phyloP scores from a whole-genome alignment of 495 filamentous ascomycete genomes.

The Podospora sp. region DNA sequence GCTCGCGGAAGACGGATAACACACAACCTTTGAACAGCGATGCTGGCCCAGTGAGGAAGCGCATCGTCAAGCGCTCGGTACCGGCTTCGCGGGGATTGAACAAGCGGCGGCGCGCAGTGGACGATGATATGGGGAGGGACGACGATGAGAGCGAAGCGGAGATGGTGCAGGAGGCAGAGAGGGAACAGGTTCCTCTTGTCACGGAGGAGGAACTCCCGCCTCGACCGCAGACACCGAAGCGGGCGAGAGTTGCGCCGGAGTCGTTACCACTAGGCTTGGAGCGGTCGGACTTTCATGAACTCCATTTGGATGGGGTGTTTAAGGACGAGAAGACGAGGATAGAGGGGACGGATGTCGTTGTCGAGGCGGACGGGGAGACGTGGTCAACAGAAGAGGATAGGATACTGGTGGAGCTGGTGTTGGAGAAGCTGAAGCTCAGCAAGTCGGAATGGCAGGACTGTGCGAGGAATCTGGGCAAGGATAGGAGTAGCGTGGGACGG shows the following conservation, averaged over 20 bases:
- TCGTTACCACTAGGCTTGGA: conserved; percentile 68
- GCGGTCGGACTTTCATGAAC: conserved; percentile 63
- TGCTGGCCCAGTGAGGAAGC: conserved; percentile 40
- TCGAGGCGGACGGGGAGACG: conserved; percentile 47
- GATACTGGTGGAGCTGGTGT: conserved; percentile 69
- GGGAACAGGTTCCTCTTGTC: neutral
- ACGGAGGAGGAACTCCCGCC: conserved; percentile 27
- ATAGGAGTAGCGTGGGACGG: conserved; percentile 65
- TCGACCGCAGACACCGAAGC: conserved; percentile 67
- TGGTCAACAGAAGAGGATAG: conserved; percentile 74
- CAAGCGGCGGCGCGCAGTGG: conserved; percentile 62
- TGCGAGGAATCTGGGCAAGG: conserved; percentile 67
- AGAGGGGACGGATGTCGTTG: conserved; percentile 43
- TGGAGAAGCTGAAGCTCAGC: conserved; percentile 73
- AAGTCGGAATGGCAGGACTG: conserved; percentile 80
- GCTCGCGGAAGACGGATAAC: conserved; percentile 43
- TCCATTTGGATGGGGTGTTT: conserved; percentile 44
- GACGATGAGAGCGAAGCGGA: conserved; percentile 44
- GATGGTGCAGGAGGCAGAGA: conserved; percentile 19
- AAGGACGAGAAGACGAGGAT: conserved; percentile 36
- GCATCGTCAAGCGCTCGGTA: conserved; percentile 55
- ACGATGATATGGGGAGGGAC: conserved; percentile 55
- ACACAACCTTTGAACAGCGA: conserved; percentile 20
- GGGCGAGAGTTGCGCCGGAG: conserved; percentile 65
- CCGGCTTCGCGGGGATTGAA: conserved; percentile 54